A percentile compares a stretch with the other conserved stretches of the same genome.
Conservation (phyloP, 345 rosid genomes). For the Eucalyptus polybractea region DNA sequence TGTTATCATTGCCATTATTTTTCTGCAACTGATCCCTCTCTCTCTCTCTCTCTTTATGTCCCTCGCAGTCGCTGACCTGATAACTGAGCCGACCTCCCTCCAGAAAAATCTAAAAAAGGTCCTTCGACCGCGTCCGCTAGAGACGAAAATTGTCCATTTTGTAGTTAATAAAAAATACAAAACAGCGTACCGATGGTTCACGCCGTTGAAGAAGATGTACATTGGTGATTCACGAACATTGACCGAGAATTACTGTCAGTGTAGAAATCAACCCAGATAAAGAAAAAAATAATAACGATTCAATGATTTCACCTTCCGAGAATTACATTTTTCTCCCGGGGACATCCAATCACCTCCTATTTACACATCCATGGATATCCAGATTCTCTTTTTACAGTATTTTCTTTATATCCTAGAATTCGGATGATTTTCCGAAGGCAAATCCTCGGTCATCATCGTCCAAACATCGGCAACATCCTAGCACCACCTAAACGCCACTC, state of each 20-base stretch:
- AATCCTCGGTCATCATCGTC: not conserved
- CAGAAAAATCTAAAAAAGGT: not conserved
- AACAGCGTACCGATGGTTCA: not conserved
- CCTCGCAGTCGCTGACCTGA: not conserved
- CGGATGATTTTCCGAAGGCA: not conserved
- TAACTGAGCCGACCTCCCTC: not conserved
- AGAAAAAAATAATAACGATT: not conserved
- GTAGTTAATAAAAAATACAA: not conserved
- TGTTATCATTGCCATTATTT: not conserved
- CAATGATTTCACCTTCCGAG: not conserved
- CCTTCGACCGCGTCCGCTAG: not conserved
- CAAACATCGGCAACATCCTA: not conserved
- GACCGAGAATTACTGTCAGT: not conserved
- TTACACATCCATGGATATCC: not conserved
- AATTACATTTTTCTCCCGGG: not conserved
- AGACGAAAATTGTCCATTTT: not conserved
- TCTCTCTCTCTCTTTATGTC: not conserved
- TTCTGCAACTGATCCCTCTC: not conserved
- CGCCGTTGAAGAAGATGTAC: not conserved
- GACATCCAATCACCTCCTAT: not conserved
- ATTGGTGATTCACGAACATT: not conserved
- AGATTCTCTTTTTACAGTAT: not conserved
- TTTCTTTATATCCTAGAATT: not conserved
- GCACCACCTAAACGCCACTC: not conserved
- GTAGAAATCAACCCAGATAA: not conserved